Base-by-base conservation (phyloP, 768 basidiomycete species). In the Mycena olivaceomarginata region DNA sequence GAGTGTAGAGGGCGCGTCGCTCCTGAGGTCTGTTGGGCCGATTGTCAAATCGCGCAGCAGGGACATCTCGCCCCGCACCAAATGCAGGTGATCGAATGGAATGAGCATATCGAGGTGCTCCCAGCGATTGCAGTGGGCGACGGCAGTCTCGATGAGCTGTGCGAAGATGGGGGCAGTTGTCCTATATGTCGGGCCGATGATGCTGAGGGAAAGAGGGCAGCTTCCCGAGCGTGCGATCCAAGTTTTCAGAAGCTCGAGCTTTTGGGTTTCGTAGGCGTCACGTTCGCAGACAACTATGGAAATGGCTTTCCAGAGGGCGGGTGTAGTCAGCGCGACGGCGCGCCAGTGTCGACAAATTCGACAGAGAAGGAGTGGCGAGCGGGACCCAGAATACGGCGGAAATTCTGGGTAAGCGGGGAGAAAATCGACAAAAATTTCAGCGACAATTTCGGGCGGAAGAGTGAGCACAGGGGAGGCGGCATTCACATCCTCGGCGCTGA, bases 371-470 rank as follows among this genome's bases (percentile, higher is more conserved):
- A 73, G 48, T 1, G 72, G 72, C 9, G 64, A 73, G 12, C 57
- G 48, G 8, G 41, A 6, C 8, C 64, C 63, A 18, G 25, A 6
- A 18, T 31, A 25, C 7, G 51, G 40, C 8, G 72, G 72, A 25
- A 48, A 62, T 13, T 59, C 64, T 8, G 64, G 72, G 39, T 73
- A 73, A 5, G 4, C 39, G 22, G 72, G 72, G 41, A 73, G 64
- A 25, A 73, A 73, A 37, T 56, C 4, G 15, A 41, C 5, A 22
- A 67, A 73, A 4, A 66, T 67, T 56, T 53, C 39, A 2, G 62
- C 37, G 5, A 72, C 11, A n/a, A 72, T 65, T 65, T 72, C 71
- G 5, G 71, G 63, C 4, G 71, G 71, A 12, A 72, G 22, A 31
- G 11, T 22, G 18, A 18, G 11, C 10, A 25, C 25, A 40, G 4